Evolutionary conservation across 768 basidiomycete species (phyloP).

Genomic region (Auriscalpium microsporum): DNA sequence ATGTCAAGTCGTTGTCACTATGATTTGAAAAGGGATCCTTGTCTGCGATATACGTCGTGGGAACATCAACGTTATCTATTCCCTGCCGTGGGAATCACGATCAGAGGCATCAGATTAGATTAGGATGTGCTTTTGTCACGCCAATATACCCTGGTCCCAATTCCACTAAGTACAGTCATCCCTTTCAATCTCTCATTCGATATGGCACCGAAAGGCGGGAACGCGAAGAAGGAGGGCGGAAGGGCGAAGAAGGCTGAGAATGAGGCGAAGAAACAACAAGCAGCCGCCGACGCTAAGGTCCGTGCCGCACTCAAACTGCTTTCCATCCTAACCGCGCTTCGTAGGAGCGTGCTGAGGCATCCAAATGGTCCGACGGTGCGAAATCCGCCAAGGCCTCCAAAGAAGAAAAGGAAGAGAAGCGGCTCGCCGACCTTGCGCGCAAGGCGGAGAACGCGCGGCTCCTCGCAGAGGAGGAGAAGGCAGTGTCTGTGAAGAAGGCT

Average conservation of each 20-base stretch:
- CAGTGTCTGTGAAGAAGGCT: slow-evolving; percentile 41
- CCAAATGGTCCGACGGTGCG: slow-evolving; percentile 57
- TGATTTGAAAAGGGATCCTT: no score
- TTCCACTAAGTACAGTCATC: not conserved
- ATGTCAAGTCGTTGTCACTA: no score
- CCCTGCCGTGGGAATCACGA: no score
- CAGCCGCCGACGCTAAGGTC: slow-evolving; percentile 54
- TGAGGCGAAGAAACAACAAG: slow-evolving; percentile 69
- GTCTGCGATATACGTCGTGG: no score
- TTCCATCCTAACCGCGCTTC: not conserved
- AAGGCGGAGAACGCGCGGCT: slow-evolving; percentile 82
- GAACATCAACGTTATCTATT: no score
- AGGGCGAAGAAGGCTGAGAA: slow-evolving; percentile 89
- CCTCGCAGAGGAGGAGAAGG: slow-evolving; percentile 82
- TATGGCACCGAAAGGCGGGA: slow-evolving; percentile 75
- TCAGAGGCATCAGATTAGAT: no score
- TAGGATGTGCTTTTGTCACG: no score
- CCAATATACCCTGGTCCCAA: no score
- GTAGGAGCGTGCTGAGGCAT: slow-evolving; percentile 69
- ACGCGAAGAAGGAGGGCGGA: slow-evolving; percentile 89
- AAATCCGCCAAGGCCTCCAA: slow-evolving; percentile 56
- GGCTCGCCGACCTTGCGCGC: slow-evolving; percentile 69
- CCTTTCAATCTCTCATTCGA: not conserved
- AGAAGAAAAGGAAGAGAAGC: slow-evolving; percentile 74
- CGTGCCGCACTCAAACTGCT: slow-evolving; percentile 4